Percentiles rank a stretch among this genome's conserved stretches.
These are phyloP conservation scores for Saccharomycopsis javanensis DNA, from an alignment of 805 yeast species.

Conservation along the genomic window DNA sequence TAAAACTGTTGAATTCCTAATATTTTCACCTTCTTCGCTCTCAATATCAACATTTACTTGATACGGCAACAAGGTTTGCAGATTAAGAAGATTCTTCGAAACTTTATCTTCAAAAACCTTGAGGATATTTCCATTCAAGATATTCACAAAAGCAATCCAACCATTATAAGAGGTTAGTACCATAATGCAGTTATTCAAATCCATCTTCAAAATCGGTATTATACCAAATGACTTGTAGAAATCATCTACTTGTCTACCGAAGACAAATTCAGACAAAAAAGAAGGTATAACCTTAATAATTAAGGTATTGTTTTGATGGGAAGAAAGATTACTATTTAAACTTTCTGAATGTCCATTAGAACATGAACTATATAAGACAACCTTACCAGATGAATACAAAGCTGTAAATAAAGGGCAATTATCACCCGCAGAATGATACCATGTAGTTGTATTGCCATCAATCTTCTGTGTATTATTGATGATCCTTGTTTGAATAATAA, in stretches of 20 bases:
- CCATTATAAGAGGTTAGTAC: conserved; percentile 15
- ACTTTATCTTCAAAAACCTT: conserved; percentile 13
- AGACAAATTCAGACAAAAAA: conserved; percentile 6
- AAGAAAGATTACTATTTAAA: not conserved
- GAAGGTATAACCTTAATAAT: conserved; percentile 11
- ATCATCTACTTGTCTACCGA: not conserved
- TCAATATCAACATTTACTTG: not conserved
- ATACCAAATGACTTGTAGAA: not conserved
- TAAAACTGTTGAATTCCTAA: not conserved
- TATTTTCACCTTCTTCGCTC: not conserved
- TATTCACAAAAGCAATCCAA: conserved; percentile 16
- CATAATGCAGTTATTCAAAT: conserved; percentile 10
- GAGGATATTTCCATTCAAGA: conserved; percentile 17
- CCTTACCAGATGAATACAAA: conserved; percentile 14
- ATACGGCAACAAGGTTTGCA: not conserved
- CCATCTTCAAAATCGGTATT: conserved; percentile 13
- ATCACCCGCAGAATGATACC: conserved; percentile 10
- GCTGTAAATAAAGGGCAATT: conserved; percentile 8
- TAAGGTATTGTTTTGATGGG: not conserved
- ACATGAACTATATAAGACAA: conserved; percentile 9
- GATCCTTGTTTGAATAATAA: conserved; percentile 10
- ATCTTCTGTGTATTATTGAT: conserved; percentile 7
- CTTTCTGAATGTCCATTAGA: not conserved
- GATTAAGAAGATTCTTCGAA: conserved; percentile 3
- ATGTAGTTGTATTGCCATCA: not conserved